Percentiles rank a stretch among this genome's conserved stretches.
These are phyloP conservation scores for Myotisia sp. DNA, from an alignment of 2,329 filamentous ascomycete genomes.

Conservation along the genomic window DNA sequence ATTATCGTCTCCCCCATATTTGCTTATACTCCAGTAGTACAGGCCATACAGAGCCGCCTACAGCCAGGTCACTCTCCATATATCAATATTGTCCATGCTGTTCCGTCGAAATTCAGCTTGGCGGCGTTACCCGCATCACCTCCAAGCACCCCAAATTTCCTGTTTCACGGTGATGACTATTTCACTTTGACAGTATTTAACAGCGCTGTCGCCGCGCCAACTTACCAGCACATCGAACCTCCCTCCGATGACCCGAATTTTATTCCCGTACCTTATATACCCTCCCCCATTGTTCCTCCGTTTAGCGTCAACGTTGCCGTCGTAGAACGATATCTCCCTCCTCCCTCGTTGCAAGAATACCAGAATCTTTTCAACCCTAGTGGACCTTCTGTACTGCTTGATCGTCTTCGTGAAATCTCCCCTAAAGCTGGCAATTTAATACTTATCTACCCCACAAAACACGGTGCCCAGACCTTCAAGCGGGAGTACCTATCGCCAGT, in stretches of 20 bases:
- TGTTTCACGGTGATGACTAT: constrained; percentile 42
- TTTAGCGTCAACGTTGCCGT: constrained; percentile 46
- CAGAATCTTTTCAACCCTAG: constrained; percentile 42
- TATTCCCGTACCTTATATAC: constrained; percentile 29
- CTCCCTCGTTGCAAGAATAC: constrained; percentile 44
- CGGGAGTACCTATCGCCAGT: constrained; percentile 46
- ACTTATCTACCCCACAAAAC: constrained; percentile 48
- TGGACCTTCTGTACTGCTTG: constrained; percentile 44
- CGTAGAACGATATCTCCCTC: constrained; percentile 52
- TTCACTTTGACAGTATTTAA: constrained; percentile 49
- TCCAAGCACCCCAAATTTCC: constrained; percentile 40
- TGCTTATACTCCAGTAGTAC: constrained; percentile 42
- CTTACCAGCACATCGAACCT: constrained; percentile 38
- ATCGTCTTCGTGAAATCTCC: constrained; percentile 47
- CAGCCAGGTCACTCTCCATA: constrained; percentile 40
- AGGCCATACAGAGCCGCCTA: constrained; percentile 40
- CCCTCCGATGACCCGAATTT: constrained; percentile 15
- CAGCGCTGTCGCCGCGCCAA: constrained; percentile 44
- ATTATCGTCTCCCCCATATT: constrained; percentile 6
- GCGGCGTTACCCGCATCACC: constrained; percentile 50
- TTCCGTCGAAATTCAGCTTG: constrained; percentile 47
- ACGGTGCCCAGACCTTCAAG: constrained; percentile 45
- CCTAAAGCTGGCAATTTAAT: constrained; percentile 42
- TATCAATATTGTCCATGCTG: constrained; percentile 51
- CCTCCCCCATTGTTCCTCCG: constrained; percentile 45